Percentiles rank a stretch among this genome's conserved stretches.
These are phyloP conservation scores for Suillus paluster DNA, from an alignment of 768 basidiomycete species.

Conservation along the genomic window DNA sequence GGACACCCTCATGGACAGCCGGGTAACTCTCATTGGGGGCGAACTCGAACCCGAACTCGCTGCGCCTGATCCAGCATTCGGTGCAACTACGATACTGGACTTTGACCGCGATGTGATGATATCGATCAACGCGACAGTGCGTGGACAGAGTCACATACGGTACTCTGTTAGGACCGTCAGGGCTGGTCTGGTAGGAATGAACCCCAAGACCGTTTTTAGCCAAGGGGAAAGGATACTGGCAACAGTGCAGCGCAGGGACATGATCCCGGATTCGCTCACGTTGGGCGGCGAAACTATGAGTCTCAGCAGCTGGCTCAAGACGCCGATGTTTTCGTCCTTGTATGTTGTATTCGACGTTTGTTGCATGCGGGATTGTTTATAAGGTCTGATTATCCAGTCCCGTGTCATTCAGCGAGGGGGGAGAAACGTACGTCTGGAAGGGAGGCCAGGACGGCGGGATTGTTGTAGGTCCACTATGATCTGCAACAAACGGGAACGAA, in stretches of 20 bases:
- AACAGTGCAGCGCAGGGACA: slow-evolving; percentile 5
- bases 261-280: slow-evolving; percentile 7
- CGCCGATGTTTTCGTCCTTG: slow-evolving; percentile 4
- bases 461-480: not conserved
- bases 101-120: slow-evolving; percentile 7
- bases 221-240: slow-evolving; percentile 9
- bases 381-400: not conserved
- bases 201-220: slow-evolving; percentile 1
- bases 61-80: not conserved
- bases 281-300: not conserved
- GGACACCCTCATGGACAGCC: no score
- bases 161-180: slow-evolving; percentile 1
- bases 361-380: not conserved
- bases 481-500: not conserved
- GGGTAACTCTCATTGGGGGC: not conserved
- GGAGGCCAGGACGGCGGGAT: not conserved
- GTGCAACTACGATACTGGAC: slow-evolving; percentile 6
- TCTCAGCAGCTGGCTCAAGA: slow-evolving; percentile 8
- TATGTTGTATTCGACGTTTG: not conserved
- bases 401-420: slow-evolving; percentile 3
- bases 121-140: slow-evolving; percentile 3
- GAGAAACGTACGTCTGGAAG: slow-evolving; percentile 7
- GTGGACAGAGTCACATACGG: not conserved
- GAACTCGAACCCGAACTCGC: not conserved
- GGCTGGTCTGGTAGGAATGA: not conserved